Conservation (phyloP, 106 monocot species). For the Dendrobium nobile region DNA sequence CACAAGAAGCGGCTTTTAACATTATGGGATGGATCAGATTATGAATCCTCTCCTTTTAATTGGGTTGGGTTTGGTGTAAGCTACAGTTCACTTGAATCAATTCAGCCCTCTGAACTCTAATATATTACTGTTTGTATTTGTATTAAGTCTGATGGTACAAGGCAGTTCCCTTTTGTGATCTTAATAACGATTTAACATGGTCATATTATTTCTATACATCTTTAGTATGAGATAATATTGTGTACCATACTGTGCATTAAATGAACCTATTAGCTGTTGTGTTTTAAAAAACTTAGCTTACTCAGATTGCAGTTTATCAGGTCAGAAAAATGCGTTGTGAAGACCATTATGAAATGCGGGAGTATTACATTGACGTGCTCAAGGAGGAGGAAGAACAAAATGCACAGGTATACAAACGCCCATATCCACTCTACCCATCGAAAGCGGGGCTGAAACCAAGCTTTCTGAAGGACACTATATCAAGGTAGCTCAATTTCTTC, state of each 20-base stretch:
- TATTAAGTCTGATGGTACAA: neutral
- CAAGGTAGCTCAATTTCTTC: slow-evolving; percentile 34
- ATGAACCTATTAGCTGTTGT: neutral
- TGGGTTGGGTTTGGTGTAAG: neutral
- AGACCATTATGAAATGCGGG: slow-evolving; percentile 80
- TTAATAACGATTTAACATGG: neutral
- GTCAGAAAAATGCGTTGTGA: slow-evolving; percentile 54
- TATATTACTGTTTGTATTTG: neutral
- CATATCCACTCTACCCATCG: slow-evolving; percentile 88
- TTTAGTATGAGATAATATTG: neutral
- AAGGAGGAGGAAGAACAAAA: slow-evolving; percentile 39
- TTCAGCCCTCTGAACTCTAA: neutral
- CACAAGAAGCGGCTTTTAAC: neutral
- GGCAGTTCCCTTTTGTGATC: neutral
- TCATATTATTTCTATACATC: neutral
- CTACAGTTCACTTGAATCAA: neutral
- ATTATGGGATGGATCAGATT: neutral
- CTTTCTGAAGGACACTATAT: slow-evolving; percentile 60
- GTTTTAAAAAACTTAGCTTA: neutral
- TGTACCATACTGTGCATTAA: neutral
- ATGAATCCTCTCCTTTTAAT: neutral
- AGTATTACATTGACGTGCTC: slow-evolving; percentile 71
- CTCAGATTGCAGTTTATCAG: slow-evolving; percentile 15
- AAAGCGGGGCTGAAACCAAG: slow-evolving; percentile 71
- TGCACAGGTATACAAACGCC: slow-evolving; percentile 42